These are phyloP conservation scores for Chenopodium album DNA, from an alignment of 148 eudicot genomes.

Conservation along the genomic window DNA sequence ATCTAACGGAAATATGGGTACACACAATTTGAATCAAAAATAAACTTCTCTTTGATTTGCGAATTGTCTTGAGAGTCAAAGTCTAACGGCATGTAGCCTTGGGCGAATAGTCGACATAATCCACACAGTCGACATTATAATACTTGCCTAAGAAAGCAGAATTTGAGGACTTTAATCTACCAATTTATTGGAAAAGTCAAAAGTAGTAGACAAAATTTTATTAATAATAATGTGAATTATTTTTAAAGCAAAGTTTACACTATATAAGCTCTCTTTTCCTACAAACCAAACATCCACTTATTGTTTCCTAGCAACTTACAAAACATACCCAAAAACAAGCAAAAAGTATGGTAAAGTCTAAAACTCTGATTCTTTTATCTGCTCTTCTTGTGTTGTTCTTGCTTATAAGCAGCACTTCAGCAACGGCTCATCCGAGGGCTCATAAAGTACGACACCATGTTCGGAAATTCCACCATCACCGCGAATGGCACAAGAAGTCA, in stretches of 20 bases:
- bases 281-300: not conserved
- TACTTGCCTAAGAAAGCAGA: not conserved
- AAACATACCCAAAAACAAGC: not conserved
- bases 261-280: constrained; percentile 10
- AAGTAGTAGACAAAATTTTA: constrained; percentile 22
- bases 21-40: no score
- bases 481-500: constrained; percentile 17
- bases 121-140: not conserved
- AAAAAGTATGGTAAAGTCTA: constrained; percentile 15
- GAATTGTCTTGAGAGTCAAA: no score
- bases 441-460: constrained; percentile 12
- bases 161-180: not conserved
- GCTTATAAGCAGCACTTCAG: constrained; percentile 18
- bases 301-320: not conserved
- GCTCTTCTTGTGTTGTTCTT: constrained; percentile 22
- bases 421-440: constrained; percentile 10
- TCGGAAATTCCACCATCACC: constrained; percentile 18
- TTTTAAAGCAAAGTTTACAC: constrained; percentile 22
- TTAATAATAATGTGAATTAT: constrained; percentile 2
- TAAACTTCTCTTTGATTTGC: no score
- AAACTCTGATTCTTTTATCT: constrained; percentile 5
- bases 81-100: no score
- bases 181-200: constrained; percentile 7
- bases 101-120: no score
- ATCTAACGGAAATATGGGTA: no score